Base-by-base conservation (phyloP, 164 flowering plant genomes). In the Dillenia suffruticosa region DNA sequence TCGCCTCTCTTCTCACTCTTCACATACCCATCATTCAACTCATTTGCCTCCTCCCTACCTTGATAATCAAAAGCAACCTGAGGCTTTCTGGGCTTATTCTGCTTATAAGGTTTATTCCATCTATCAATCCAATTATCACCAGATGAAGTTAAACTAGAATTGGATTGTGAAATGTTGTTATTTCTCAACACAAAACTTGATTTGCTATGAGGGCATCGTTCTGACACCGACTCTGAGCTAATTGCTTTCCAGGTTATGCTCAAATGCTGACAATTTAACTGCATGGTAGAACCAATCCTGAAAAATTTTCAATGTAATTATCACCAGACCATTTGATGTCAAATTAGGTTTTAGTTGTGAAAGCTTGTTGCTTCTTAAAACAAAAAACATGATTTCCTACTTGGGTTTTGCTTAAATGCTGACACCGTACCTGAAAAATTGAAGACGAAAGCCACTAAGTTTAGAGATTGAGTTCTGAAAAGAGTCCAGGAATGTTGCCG, bases 41-140 rank as follows among this genome's bases (percentile, higher is more conserved):
- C 56, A 32, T 32, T 32, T 32, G 40, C 40, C 45, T 68, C 68
- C 49, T 60, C 77, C 24, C 58, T 56, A 47, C 63, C 65, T 51
- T 74, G 58, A 63, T 84, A 89, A 71, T 79, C 74, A 70, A 86
- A 44, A 16, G 65, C 80, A 1, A 62, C 69, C 57, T 55, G 65
- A 0, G 91, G 86, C 57, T 68, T 61, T 68, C 74, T 88, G 0
- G 77, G 84, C 44, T 64, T 61, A 51, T 63, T 79, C 15, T 51
- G 62, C n/a, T 63, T 52, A 50, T 58, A 77, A 78, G 75, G 46
- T 67, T 72, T 77, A 46, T 70, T 83, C 98, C 98, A 92, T 46
- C 75, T 75, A 14, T 74, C 79, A 15, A 92, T 68, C 97, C 94
- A 89, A 53, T 60, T 70, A 58, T 58, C 14, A 55, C 69, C 46